A percentile compares a stretch with the other conserved stretches of the same genome.
phyloP scores from a whole-genome alignment of 139 green algal genomes.

The Chlamydomonas schloesseri region DNA sequence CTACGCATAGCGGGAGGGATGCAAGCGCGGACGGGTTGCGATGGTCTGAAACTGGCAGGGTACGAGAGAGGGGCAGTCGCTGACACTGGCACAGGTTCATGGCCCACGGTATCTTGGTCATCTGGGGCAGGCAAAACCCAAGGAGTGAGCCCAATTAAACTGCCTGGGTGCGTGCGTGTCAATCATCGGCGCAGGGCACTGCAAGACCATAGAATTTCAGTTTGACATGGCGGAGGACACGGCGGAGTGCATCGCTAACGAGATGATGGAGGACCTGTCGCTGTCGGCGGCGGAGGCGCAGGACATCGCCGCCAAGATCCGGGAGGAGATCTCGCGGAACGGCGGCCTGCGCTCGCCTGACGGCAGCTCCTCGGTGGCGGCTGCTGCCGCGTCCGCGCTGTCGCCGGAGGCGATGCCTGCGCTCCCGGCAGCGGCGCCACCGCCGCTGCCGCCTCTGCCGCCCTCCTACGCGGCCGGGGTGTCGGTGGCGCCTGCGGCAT shows the following conservation, averaged over 20 bases:
- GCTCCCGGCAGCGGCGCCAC: not conserved
- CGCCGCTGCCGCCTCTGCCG: not conserved
- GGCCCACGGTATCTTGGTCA: no score
- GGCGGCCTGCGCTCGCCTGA: no score
- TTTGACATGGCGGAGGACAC: constrained; percentile 92
- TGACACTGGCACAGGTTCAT: no score
- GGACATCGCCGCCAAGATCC: constrained; percentile 72
- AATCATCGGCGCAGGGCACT: constrained; percentile 41
- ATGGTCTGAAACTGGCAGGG: no score
- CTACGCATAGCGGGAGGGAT: no score
- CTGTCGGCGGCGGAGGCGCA: constrained; percentile 78
- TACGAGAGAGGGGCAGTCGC: no score
- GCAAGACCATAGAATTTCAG: constrained; percentile 94
- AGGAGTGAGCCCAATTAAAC: no score
- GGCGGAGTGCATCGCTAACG: constrained; percentile 84
- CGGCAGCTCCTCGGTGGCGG: not conserved
- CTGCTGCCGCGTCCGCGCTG: not conserved
- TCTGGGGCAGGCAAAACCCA: no score
- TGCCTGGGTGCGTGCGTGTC: no score
- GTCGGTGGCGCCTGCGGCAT: not conserved
- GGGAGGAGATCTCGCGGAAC: constrained; percentile 58
- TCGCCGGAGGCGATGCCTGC: not conserved
- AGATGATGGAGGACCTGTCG: constrained; percentile 96
- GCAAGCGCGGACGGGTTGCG: no score
- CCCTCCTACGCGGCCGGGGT: not conserved